These are phyloP conservation scores for Gillenia trifoliata DNA, from an alignment of 306 rosid genomes.

Conservation along the genomic window DNA sequence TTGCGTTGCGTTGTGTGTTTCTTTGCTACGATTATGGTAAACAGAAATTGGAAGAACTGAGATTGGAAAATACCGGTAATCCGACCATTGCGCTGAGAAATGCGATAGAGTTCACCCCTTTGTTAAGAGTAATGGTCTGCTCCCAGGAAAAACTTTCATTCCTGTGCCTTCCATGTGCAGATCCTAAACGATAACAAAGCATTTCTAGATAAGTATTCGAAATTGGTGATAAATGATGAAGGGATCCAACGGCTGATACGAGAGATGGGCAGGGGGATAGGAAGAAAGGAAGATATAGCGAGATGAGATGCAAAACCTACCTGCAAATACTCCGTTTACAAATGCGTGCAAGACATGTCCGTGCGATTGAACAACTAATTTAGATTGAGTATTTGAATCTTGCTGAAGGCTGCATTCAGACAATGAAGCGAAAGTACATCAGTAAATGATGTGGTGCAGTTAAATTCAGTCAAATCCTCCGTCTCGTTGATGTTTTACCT, in stretches of 20 bases:
- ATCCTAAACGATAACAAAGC: slow-evolving; percentile 41
- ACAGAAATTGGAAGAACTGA: not conserved
- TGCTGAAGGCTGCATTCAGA: slow-evolving; percentile 24
- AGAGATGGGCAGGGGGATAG: no score
- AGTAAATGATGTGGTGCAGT: not conserved
- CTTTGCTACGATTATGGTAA: not conserved
- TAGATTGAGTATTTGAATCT: slow-evolving; percentile 25
- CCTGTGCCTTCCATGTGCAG: slow-evolving; percentile 55
- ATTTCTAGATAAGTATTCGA: not conserved
- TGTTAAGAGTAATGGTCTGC: slow-evolving; percentile 33
- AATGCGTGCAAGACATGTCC: slow-evolving; percentile 73
- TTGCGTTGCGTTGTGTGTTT: not conserved
- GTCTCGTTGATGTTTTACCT: slow-evolving; percentile 23
- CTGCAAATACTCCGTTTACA: slow-evolving; percentile 57
- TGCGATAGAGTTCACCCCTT: slow-evolving; percentile 61
- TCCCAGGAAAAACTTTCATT: slow-evolving; percentile 33
- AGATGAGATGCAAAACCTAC: slow-evolving; percentile 26
- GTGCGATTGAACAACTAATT: slow-evolving; percentile 41
- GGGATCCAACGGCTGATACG: no score
- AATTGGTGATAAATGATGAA: not conserved
- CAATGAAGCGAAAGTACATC: not conserved
- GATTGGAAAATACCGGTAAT: slow-evolving; percentile 56
- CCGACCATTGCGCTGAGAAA: slow-evolving; percentile 83
- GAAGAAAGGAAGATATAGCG: not conserved
- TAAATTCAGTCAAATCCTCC: not conserved